Conservation (phyloP, 2,329 filamentous ascomycete genomes). For the Reticulascus tulasneorum region DNA sequence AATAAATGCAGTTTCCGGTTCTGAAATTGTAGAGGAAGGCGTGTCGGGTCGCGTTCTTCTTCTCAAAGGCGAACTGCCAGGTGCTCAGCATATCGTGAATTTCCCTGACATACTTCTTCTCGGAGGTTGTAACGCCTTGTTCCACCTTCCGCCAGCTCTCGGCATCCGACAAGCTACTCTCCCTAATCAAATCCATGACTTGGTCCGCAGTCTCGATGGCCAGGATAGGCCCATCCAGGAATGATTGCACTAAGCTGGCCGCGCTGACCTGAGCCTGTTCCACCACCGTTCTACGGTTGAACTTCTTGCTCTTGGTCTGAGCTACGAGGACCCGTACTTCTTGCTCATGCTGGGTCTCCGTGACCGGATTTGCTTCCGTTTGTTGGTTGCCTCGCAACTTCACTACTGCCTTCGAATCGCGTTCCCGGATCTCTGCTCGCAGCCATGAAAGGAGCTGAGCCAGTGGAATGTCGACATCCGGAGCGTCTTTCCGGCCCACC, state of each 20-base stretch:
- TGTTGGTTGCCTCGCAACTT: conserved; percentile 32
- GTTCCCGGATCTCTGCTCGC: conserved; percentile 74
- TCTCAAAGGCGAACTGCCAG: conserved; percentile 58
- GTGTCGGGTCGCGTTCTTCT: conserved; percentile 55
- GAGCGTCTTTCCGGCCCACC: conserved; percentile 68
- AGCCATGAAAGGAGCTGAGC: conserved; percentile 76
- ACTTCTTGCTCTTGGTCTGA: conserved; percentile 84
- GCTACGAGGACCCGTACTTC: conserved; percentile 83
- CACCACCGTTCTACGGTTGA: conserved; percentile 80
- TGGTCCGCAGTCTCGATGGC: conserved; percentile 87
- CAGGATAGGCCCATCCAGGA: conserved; percentile 73
- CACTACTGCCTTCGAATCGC: conserved; percentile 58
- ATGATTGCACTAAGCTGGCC: conserved; percentile 63
- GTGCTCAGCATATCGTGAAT: conserved; percentile 70
- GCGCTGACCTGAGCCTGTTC: conserved; percentile 65
- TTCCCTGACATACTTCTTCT: conserved; percentile 78
- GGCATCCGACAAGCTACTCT: conserved; percentile 70
- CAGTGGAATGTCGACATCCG: conserved; percentile 70
- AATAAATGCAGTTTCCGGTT: conserved; percentile 78
- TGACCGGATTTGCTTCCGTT: conserved; percentile 23
- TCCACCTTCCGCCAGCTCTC: conserved; percentile 83
- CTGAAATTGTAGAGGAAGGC: conserved; percentile 92
- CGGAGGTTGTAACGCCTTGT: conserved; percentile 70
- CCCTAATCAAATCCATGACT: conserved; percentile 70
- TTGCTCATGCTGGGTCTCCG: conserved; percentile 46